Base-by-base conservation (phyloP, 2,329 filamentous ascomycete species). In the Atkinsonella texensis region DNA sequence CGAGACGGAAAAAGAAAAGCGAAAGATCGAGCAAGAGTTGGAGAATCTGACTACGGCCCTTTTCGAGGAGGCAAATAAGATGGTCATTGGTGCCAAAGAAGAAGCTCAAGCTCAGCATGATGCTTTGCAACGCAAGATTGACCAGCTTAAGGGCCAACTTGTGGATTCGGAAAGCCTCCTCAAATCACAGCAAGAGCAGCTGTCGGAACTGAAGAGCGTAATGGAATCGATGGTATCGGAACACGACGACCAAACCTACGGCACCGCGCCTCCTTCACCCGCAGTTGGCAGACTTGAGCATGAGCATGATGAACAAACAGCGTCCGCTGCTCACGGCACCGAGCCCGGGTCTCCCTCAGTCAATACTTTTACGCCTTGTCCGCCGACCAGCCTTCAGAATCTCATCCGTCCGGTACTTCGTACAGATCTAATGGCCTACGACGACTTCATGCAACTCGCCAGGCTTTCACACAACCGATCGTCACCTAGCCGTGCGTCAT, bases 61-160 rank as follows among this genome's bases (percentile, higher is more conserved):
- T n/a, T 98, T 98, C 56, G 89, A 97, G 64, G 91, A 98, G 73
- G 93, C 93, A 48, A 97, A 98, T 71, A 90, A 86, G 75, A 97
- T 98, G 91, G 93, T 98, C 49, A 87, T 91, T 41, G 65, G 61
- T 15, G 91, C 91, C 39, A 88, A 95, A 63, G 89, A 90, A 65
- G 88, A 95, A 55, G 89, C 93, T 9, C 83, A 89, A 55, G 83
- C 80, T 56, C 89, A 96, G 59, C 85, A 89, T 39, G 89, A 96
- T 58, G 77, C 79, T 4, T 73, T 90, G 42, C 83, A 89, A 52
- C 86, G 85, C 62, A 88, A 88, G 64, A 95, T 93, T 61, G 89
- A 95, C 52, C 88, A 94, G 67, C 77, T 97, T 49, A 87, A 82
- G 61, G 77, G 84, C 28, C 90, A 97, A 66, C 75, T 98, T 50